A percentile compares a stretch with the other conserved stretches of the same genome.
Evolutionary conservation across 257 asterid genomes (phyloP).

Genomic region (Penstemon barbatus): DNA sequence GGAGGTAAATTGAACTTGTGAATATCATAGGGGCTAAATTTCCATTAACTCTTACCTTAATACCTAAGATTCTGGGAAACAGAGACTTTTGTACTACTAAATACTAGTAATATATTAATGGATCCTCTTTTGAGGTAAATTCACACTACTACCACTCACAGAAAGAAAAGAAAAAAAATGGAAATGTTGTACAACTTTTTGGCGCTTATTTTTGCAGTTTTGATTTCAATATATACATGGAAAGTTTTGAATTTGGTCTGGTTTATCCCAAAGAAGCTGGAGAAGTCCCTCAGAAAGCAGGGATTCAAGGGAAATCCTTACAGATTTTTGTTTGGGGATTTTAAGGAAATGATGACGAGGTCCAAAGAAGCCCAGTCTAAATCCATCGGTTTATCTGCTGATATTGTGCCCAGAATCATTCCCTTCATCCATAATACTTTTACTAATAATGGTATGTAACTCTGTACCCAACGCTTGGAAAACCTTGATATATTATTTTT

Average conservation of each 20-base stretch:
- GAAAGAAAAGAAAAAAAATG: background rate
- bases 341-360: conserved; percentile 33
- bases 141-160: too few species aligned
- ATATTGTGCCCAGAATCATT: conserved; percentile 35
- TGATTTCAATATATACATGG: conserved; percentile 30
- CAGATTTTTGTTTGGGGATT: conserved; percentile 43
- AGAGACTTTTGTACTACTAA: too few species aligned
- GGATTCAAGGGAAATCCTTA: conserved; percentile 49
- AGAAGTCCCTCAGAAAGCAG: conserved; percentile 40
- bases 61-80: too few species aligned
- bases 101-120: too few species aligned
- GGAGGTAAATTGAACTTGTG: too few species aligned
- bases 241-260: conserved; percentile 41
- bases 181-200: background rate
- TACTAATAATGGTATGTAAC: conserved; percentile 29
- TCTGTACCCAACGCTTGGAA: background rate
- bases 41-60: too few species aligned
- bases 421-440: conserved; percentile 33
- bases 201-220: conserved; percentile 17
- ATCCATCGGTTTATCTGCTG: conserved; percentile 44
- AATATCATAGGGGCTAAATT: too few species aligned
- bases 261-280: conserved; percentile 43
- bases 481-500: background rate
- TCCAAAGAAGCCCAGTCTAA: conserved; percentile 37
- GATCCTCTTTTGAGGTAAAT: too few species aligned